Percentiles rank a stretch among this genome's conserved stretches.
These are phyloP conservation scores for Arthrobotrys sphaeroides DNA, from an alignment of 2,329 filamentous ascomycete genomes.

Conservation along the genomic window DNA sequence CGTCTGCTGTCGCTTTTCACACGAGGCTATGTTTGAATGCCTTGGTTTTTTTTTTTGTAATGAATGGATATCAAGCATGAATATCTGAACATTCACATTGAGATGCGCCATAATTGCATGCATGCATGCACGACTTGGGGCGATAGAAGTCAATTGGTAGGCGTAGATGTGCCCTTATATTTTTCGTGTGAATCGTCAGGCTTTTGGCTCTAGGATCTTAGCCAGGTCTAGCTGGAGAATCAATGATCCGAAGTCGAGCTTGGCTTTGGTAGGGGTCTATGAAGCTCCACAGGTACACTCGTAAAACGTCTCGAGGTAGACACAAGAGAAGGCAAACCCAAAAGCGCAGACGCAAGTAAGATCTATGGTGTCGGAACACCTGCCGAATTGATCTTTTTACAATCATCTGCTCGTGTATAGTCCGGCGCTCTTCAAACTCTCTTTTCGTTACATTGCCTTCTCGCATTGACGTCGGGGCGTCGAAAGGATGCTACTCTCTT, in stretches of 20 bases:
- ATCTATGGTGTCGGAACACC: not conserved
- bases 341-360: conserved; percentile 9
- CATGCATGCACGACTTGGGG: too few relatives aligned
- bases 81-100: conserved; percentile 42
- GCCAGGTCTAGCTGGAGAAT: not conserved
- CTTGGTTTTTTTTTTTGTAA: conserved; percentile 50
- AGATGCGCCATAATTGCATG: not conserved
- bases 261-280: not conserved
- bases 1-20: conserved; percentile 39
- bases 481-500: not conserved
- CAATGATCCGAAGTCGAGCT: not conserved
- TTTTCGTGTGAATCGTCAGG: not conserved
- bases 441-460: too few relatives aligned
- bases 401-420: not conserved
- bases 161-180: not conserved
- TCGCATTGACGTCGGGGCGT: not conserved
- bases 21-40: conserved; percentile 44
- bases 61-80: conserved; percentile 54
- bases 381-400: conserved; percentile 7
- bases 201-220: not conserved
- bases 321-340: conserved; percentile 9
- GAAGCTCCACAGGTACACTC: not conserved
- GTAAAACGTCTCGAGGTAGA: conserved; percentile 17
- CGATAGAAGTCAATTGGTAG: not conserved
- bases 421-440: not conserved